A percentile compares a stretch with the other conserved stretches of the same genome.
These are phyloP conservation scores for Cercophora newfieldiana DNA, from an alignment of 495 filamentous ascomycete genomes.

Conservation along the genomic window DNA sequence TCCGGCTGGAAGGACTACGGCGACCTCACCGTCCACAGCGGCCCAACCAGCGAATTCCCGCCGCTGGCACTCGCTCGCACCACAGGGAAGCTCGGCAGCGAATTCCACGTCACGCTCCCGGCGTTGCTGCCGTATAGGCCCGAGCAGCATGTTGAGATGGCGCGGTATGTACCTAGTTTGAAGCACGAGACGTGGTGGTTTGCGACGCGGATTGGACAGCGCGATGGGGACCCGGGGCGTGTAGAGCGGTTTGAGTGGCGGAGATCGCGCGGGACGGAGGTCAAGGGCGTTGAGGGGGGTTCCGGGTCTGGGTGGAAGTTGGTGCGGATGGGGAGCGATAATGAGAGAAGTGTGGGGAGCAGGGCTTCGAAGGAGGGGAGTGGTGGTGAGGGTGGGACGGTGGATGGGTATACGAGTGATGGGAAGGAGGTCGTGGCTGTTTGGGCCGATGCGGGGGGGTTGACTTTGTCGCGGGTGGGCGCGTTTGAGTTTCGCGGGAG, in stretches of 20 bases:
- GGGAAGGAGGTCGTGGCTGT: neutral
- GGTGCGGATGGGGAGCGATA: neutral
- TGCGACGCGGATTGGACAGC: neutral
- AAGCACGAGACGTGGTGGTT: neutral
- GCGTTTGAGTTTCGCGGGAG: neutral
- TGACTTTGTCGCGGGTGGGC: neutral
- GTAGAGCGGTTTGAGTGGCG: neutral
- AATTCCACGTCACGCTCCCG: neutral
- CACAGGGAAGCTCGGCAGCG: neutral
- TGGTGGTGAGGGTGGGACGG: neutral
- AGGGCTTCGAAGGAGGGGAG: neutral
- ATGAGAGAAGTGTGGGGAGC: neutral
- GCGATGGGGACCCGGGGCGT: too few relatives aligned
- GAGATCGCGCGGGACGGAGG: neutral
- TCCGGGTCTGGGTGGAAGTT: neutral
- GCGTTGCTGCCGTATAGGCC: neutral
- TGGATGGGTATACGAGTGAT: neutral
- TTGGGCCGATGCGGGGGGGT: neutral
- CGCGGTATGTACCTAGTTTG: neutral
- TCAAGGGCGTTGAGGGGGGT: neutral
- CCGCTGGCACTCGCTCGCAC: neutral
- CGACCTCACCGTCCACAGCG: neutral
- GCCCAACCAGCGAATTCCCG: neutral
- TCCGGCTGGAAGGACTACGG: neutral
- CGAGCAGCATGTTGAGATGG: neutral